Base-by-base conservation (phyloP, 2,329 filamentous ascomycete genomes). In the Pestalotiopsis fici region DNA sequence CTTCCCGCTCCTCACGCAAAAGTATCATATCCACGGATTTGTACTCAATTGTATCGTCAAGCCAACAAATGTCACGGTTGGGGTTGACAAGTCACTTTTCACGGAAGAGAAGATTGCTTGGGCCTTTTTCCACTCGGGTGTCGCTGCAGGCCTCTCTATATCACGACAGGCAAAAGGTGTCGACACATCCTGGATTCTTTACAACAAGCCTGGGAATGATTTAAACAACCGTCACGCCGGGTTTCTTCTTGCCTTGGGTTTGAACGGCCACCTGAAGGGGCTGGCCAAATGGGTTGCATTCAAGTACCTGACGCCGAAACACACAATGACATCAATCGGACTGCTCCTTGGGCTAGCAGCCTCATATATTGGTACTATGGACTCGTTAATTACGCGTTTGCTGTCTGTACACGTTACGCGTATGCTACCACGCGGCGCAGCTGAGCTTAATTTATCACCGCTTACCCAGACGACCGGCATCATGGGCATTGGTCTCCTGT, bases 241-340 rank as follows among this genome's bases (percentile, higher is more conserved):
- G 0, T 96, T 99, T 70, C 82, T 99, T 56, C 85, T 99, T 0
- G 96, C 94, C 4, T 85, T 99, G 4, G 96, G 96, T 3, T 83
- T 99, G 27, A 98, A 98, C 73, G 97, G 96, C 0, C 97, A 99
- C 80, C 83, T 99, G n/a, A 96, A 93, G 73, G 92, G 90, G 7
- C 88, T 99, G 31, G 96, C 96, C 2, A 98, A 98, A 82, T 99
- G 96, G 95, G 91, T 99, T 56, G 95, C 95, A 9, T 99, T 98
- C 86, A 98, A 98, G 76, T 99, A 99, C 73, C 84, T 99, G n/a
- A 99, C 96, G 0, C 95, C 96, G 1, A 99, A 99, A 76, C 97
- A 99, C 79, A 97, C 95, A 28, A 99, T 99, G 96, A 98, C 96
- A 27, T 98, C 96, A 0, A 95, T 99, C 65, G 96, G 96, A 11